A percentile compares a stretch with the other conserved stretches of the same genome.
phyloP scores from a whole-genome alignment of 2,329 filamentous ascomycete genomes.

The Penicillium oxalicum region DNA sequence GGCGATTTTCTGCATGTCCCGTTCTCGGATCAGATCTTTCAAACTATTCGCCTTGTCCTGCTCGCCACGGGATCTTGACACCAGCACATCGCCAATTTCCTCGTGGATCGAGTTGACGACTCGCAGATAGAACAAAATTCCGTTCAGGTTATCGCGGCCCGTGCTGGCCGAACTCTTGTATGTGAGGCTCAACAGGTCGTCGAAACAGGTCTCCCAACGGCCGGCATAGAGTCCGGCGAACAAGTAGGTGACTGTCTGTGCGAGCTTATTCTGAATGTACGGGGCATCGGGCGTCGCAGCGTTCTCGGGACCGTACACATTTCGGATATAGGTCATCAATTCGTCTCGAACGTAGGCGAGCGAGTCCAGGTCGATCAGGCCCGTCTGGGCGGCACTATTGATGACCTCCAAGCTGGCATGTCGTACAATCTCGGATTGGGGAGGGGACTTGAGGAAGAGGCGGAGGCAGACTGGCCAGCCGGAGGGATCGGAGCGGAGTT shows the following conservation, averaged over 20 bases:
- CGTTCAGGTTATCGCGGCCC: conserved; percentile 62
- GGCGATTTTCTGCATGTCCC: conserved; percentile 84
- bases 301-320: conserved; percentile 59
- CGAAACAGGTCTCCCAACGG: conserved; percentile 84
- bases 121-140: conserved; percentile 81
- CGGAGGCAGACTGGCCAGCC: conserved; percentile 86
- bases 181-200: conserved; percentile 78
- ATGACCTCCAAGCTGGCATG: conserved; percentile 87
- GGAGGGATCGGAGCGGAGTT: conserved; percentile 72
- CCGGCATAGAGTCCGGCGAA: conserved; percentile 82
- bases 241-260: conserved; percentile 89
- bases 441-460: conserved; percentile 75
- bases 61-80: conserved; percentile 71
- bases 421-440: conserved; percentile 74
- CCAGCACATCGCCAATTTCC: conserved; percentile 89
- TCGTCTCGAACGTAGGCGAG: conserved; percentile 72
- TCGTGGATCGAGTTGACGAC: conserved; percentile 88
- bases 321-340: conserved; percentile 72
- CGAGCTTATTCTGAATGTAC: conserved; percentile 90
- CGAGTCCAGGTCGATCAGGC: conserved; percentile 65
- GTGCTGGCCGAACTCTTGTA: conserved; percentile 52
- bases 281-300: conserved; percentile 60
- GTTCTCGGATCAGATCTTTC: conserved; percentile 80
- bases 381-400: conserved; percentile 81
- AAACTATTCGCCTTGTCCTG: conserved; percentile 80